Percentiles rank a stretch among this genome's conserved stretches.
Conservation (phyloP, 306 rosid genomes). For the Lathyrus aphaca region DNA sequence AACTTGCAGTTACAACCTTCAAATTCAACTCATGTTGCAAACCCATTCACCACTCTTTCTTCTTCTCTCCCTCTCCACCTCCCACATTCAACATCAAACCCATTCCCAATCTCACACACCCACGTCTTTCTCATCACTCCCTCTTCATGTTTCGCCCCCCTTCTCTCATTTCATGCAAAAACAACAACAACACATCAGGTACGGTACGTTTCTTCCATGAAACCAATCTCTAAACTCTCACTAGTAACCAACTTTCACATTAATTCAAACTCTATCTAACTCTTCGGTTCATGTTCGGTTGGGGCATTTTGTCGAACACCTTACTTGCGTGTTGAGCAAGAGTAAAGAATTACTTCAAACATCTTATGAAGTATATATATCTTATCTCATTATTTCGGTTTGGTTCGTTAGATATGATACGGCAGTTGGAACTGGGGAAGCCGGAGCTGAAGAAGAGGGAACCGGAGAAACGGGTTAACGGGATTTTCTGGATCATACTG, state of each 20-base stretch:
- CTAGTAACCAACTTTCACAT: too few species aligned
- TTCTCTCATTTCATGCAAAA: slow-evolving; percentile 47
- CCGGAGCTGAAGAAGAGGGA: slow-evolving; percentile 50
- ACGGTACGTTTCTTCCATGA: too few species aligned
- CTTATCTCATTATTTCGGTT: neutral
- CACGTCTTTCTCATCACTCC: slow-evolving; percentile 21
- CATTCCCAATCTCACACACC: neutral
- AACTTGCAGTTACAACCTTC: neutral
- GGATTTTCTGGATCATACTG: slow-evolving; percentile 90
- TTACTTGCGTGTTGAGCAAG: slow-evolving; percentile 31
- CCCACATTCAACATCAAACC: slow-evolving; percentile 30
- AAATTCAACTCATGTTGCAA: neutral
- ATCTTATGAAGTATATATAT: neutral
- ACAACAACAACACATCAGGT: slow-evolving; percentile 57
- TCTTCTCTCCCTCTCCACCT: slow-evolving; percentile 25
- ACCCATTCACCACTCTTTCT: slow-evolving; percentile 23
- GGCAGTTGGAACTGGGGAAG: slow-evolving; percentile 75
- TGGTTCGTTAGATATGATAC: slow-evolving; percentile 62
- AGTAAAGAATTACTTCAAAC: neutral
- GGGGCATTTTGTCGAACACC: slow-evolving; percentile 51
- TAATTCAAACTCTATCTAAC: too few species aligned
- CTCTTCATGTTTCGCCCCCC: slow-evolving; percentile 31
- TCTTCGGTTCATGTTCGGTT: neutral
- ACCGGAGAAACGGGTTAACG: slow-evolving; percentile 70
- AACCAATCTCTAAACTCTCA: too few species aligned